Evolutionary conservation across 208 protist species (phyloP).

Genomic region (Wallacemonas sp.): DNA sequence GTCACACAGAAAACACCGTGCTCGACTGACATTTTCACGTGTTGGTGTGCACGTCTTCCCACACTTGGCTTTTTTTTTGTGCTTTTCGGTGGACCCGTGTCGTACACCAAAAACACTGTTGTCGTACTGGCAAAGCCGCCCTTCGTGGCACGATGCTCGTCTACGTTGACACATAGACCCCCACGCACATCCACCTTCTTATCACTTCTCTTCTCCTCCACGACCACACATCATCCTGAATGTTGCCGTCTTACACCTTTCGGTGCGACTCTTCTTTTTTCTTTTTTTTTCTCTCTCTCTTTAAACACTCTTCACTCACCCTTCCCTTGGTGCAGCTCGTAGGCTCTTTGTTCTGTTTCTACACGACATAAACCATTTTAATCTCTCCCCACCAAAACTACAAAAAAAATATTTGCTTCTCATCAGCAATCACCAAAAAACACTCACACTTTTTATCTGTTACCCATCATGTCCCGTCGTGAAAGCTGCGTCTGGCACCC

Average conservation of each 20-base stretch:
- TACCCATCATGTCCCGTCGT: constrained; percentile 34
- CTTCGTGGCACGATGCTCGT: no score
- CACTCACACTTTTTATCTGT: neutral
- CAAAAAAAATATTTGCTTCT: constrained; percentile 10
- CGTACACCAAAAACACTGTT: no score
- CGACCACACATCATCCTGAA: neutral
- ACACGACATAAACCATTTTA: neutral
- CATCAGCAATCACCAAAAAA: neutral
- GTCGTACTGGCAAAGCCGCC: no score
- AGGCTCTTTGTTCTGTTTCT: constrained; percentile 23
- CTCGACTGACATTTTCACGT: no score
- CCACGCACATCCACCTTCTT: neutral
- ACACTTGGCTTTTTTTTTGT: no score
- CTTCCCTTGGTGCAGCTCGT: neutral
- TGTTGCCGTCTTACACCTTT: constrained; percentile 16
- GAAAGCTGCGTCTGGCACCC: constrained; percentile 63
- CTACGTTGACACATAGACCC: neutral
- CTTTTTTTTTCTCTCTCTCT: constrained; percentile 18
- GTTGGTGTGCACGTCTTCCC: no score
- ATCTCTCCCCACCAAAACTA: neutral
- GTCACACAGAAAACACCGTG: no score
- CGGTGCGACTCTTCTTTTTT: constrained; percentile 14
- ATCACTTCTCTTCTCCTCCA: neutral
- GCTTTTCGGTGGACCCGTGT: no score
- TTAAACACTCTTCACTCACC: constrained; percentile 8